phyloP scores from a whole-genome alignment of 2,329 filamentous ascomycete species.

The Alternaria sp. region DNA sequence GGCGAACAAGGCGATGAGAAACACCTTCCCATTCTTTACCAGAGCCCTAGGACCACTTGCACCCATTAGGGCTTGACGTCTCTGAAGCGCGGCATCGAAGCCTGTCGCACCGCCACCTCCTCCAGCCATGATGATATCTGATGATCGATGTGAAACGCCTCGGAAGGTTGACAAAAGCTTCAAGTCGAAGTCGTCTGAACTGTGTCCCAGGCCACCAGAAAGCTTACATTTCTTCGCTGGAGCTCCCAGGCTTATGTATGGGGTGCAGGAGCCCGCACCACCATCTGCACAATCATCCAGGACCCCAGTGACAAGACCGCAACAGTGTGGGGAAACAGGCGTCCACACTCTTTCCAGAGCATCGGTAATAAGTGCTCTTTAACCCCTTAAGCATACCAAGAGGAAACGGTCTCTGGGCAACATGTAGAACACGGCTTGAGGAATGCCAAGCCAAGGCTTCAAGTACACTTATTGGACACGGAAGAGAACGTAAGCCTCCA shows the following conservation, averaged over 20 bases:
- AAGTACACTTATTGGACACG: conserved; percentile 7
- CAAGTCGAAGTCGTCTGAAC: conserved; percentile 1
- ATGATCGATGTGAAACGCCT: neutral
- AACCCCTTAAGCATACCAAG: conserved; percentile 24
- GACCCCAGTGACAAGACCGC: conserved; percentile 22
- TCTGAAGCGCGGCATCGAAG: conserved; percentile 36
- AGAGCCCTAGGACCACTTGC: conserved; percentile 58
- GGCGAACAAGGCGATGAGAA: conserved; percentile 64
- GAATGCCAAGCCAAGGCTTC: conserved; percentile 2
- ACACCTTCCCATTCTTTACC: conserved; percentile 63
- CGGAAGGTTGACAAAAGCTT: neutral
- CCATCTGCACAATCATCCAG: conserved; percentile 28
- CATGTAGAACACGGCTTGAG: conserved; percentile 4
- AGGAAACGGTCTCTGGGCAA: conserved; percentile 13
- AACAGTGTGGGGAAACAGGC: conserved; percentile 18
- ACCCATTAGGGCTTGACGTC: conserved; percentile 36
- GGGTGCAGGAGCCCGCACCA: conserved; percentile 11
- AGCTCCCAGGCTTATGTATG: conserved; percentile 16
- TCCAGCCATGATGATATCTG: conserved; percentile 32
- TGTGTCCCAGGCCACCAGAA: neutral
- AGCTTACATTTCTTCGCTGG: conserved; percentile 14
- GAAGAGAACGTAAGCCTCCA: conserved; percentile 6
- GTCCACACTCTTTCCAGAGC: conserved; percentile 11
- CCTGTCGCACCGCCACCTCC: conserved; percentile 28
- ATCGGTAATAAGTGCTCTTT: conserved; percentile 14